phyloP scores from a whole-genome alignment of 164 flowering plant species.

The Magnolia sinica region DNA sequence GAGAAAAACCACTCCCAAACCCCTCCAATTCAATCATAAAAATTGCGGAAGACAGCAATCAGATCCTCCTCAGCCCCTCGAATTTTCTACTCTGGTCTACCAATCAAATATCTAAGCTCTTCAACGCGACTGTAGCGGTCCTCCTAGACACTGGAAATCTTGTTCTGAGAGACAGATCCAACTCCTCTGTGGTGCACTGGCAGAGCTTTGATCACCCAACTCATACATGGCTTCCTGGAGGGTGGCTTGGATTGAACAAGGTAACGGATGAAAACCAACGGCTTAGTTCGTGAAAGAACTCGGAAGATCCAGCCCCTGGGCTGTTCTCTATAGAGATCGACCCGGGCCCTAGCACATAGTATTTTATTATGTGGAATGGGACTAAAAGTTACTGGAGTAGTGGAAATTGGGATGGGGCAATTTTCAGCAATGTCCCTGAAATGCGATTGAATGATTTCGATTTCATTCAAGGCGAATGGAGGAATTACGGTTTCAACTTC shows the following conservation, averaged over 20 bases:
- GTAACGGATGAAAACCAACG: neutral
- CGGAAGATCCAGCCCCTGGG: neutral
- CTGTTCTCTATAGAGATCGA: slow-evolving; percentile 4
- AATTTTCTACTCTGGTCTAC: neutral
- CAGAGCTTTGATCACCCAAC: neutral
- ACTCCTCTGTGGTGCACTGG: neutral
- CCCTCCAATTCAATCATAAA: slow-evolving; percentile 7
- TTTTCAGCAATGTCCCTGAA: slow-evolving; percentile 19
- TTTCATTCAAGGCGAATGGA: slow-evolving; percentile 30
- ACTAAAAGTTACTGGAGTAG: slow-evolving; percentile 6
- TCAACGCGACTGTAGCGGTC: neutral
- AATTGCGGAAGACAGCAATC: slow-evolving; percentile 16
- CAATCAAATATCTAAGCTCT: neutral
- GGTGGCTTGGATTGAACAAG: neutral
- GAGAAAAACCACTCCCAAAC: slow-evolving; percentile 15
- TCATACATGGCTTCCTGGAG: neutral
- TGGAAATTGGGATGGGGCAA: slow-evolving; percentile 14
- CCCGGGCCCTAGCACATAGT: slow-evolving; percentile 4
- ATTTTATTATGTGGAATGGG: slow-evolving; percentile 4
- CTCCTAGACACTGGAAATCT: slow-evolving; percentile 3
- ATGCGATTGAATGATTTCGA: slow-evolving; percentile 18
- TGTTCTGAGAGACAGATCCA: neutral
- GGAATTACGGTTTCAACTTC: slow-evolving; percentile 19
- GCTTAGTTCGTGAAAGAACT: neutral
- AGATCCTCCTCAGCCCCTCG: neutral